Base-by-base conservation (phyloP, 1,284 basidiomycete genomes). In the Anthracocystis setariae region DNA sequence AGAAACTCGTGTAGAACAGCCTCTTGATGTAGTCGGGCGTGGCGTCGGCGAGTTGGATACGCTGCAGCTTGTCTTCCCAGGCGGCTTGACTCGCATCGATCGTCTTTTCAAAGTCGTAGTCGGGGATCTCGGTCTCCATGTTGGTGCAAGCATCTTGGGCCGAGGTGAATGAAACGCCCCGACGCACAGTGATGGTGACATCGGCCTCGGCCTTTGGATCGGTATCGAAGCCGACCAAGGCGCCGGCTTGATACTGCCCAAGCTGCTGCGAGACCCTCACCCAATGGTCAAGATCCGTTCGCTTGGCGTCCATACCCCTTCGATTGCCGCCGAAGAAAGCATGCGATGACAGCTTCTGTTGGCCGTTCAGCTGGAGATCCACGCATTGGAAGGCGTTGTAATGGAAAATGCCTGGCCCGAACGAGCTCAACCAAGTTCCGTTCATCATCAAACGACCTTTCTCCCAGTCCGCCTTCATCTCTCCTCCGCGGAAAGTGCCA, bases 31-130 rank as follows among this genome's bases (percentile, higher is more conserved):
- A 63, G 32, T 67, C 59, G n/a, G 74, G 61, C n/a, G 76, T 77
- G 0, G 66, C 54, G 12, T 65, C 43, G 43, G 27, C 44, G 29
- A 80, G 63, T 44, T 75, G 68, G 46, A 79, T 67, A 5, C 74
- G 58, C 32, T 69, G 52, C 12, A 80, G 67, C 67, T 77, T 76
- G 12, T 74, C 70, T 51, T 80, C 77, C 78, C 78, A 80, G 18
- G 44, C 24, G 8, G 57, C 50, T 20, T 69, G 24, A 52, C 67
- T 67, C 8, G 65, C 56, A 7, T 46, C 57, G 8, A 56, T 63
- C 9, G 77, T 60, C 10, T 43, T 46, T 5, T 73, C 69, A 50
- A 80, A 78, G 52, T 76, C 50, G 47, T 48, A 72, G 25, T 70
- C 46, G 21, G 46, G 48, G 32, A 80, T 72, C 52, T 80, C 78